phyloP scores from a whole-genome alignment of 148 eudicot species.

The Hydrangea macrophylla region DNA sequence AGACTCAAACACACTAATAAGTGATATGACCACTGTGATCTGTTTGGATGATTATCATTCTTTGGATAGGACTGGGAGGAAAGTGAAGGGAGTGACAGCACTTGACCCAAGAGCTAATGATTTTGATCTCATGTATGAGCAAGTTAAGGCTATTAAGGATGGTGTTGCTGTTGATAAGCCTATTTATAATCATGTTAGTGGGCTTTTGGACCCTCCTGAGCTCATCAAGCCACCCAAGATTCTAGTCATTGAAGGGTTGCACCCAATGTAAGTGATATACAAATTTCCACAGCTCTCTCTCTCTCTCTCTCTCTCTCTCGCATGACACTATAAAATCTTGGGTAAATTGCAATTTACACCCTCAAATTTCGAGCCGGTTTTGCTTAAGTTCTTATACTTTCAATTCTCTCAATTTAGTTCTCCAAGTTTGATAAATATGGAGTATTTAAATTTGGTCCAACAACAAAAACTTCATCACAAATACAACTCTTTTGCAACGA shows the following conservation, averaged over 20 bases:
- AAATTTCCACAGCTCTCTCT: too few species aligned
- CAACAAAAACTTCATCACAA: too few species aligned
- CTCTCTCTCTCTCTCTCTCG: too few species aligned
- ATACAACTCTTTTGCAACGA: too few species aligned
- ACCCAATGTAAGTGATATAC: constrained; percentile 99
- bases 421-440: too few species aligned
- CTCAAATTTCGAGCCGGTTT: too few species aligned
- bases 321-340: too few species aligned
- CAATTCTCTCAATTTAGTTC: too few species aligned
- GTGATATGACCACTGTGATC: constrained; percentile 90
- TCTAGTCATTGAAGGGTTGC: constrained; percentile 93
- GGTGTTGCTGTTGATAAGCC: constrained; percentile 83
- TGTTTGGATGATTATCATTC: constrained; percentile 95
- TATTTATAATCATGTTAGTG: constrained; percentile 90
- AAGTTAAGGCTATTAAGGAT: constrained; percentile 79
- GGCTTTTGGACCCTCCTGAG: constrained; percentile 92
- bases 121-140: constrained; percentile 97
- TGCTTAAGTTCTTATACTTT: too few species aligned
- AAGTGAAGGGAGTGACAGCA: constrained; percentile 91
- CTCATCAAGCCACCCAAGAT: constrained; percentile 93
- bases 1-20: constrained; percentile 83
- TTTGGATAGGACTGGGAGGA: constrained; percentile 81
- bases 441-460: too few species aligned
- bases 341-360: too few species aligned
- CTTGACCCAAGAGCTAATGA: constrained; percentile 85